Conservation (phyloP, 1,139 yeast species). For the Blastobotrys elegans region DNA sequence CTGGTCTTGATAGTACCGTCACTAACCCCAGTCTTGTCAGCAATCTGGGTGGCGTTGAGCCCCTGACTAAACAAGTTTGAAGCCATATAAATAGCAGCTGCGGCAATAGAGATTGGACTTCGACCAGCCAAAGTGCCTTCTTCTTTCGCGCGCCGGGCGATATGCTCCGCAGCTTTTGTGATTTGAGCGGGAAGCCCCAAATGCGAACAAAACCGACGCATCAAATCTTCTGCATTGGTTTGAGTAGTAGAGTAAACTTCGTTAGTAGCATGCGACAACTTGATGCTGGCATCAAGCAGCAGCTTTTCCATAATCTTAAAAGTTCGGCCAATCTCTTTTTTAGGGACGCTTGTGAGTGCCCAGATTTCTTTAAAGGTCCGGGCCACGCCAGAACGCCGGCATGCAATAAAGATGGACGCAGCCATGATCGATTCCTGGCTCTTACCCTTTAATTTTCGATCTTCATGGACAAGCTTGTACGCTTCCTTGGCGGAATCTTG, state of each 20-base stretch:
- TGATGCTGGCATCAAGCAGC: conserved; percentile 38
- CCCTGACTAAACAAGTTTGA: conserved; percentile 68
- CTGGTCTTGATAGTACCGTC: conserved; percentile 96
- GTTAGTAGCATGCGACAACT: conserved; percentile 31
- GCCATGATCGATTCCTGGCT: conserved; percentile 96
- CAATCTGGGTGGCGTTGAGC: conserved; percentile 68
- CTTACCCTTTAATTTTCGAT: conserved; percentile 80
- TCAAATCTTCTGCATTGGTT: conserved; percentile 90
- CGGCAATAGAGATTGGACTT: conserved; percentile 96
- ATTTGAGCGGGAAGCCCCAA: conserved; percentile 81
- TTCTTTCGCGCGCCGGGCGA: conserved; percentile 84
- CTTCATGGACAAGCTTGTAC: conserved; percentile 86
- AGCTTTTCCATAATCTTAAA: conserved; percentile 77
- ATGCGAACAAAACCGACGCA: conserved; percentile 93
- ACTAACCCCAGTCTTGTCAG: conserved; percentile 95
- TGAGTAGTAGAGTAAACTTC: conserved; percentile 62
- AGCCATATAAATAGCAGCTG: conserved; percentile 94
- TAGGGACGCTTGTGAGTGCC: conserved; percentile 90
- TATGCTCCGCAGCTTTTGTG: conserved; percentile 89
- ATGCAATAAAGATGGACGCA: conserved; percentile 90
- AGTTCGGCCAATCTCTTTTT: conserved; percentile 78
- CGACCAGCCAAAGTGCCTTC: conserved; percentile 95
- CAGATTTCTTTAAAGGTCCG: conserved; percentile 95
- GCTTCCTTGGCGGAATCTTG: conserved; percentile 98
- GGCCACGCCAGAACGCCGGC: conserved; percentile 90